Base-by-base conservation (phyloP, 805 yeast genomes). In the Saturnispora diversa region DNA sequence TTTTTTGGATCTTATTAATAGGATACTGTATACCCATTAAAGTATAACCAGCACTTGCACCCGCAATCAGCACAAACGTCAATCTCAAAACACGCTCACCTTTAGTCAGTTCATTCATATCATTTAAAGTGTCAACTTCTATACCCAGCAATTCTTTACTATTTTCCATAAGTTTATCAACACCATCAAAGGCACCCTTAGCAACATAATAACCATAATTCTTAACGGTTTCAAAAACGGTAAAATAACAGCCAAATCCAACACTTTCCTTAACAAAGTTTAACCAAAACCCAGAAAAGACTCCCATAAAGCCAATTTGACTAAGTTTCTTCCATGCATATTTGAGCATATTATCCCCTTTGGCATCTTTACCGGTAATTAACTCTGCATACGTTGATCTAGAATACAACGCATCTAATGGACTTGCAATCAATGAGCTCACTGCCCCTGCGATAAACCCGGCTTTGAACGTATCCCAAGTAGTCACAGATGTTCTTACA, bases 351-450 rank as follows among this genome's bases (percentile, higher is more conserved):
- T 81, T 81, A 6, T 47, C 48, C 43, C 73, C 73, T 58, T 83
- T 79, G 24, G 70, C 68, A 11, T 39, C 40, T 24, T 42, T 39
- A 6, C 86, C 83, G 39, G 72, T 70, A 12, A 85, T 60, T 39
- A 88, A 62, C 49, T 86, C 95, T 9, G 81, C 74, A 5, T 85
- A 80, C 2, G 78, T 70, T 48, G 88, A 84, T 49, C 97, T 69
- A 2, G 94, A 75, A 53, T 81, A 83, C 3, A 90, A 76, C 6
- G 97, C 95, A 60, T 90, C 97, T 4, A 90, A 69, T 0, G 97
- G 97, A 2, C 96, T 90, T 2, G 95, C 95, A 1, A 85, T 88
- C 13, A 85, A 62, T n/a, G 94, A 82, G 51, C 92, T 95, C 19
- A 78, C 76, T 0, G 80, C 76, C 1, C 97, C 97, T 0, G 96